phyloP scores from a whole-genome alignment of 805 yeast species.

The Lachancea sp. region DNA sequence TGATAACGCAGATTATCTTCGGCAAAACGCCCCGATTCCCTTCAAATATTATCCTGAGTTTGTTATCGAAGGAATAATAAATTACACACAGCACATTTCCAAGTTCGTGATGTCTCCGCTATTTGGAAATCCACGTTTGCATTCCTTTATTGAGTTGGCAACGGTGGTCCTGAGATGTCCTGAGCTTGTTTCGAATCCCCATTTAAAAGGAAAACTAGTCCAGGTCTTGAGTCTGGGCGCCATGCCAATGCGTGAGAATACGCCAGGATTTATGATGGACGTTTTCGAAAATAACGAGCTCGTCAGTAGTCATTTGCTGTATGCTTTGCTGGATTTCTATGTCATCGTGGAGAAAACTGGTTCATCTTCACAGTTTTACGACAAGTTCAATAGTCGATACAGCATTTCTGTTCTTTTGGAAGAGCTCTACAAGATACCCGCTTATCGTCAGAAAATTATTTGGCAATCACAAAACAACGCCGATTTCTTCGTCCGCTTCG shows the following conservation, averaged over 20 bases:
- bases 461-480: conserved; percentile 60
- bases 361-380: conserved; percentile 89
- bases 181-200: conserved; percentile 84
- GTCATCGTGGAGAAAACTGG: conserved; percentile 96
- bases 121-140: conserved; percentile 45
- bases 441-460: conserved; percentile 62
- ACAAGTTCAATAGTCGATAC: conserved; percentile 86
- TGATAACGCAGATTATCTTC: conserved; percentile 67
- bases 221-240: conserved; percentile 77
- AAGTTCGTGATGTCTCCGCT: conserved; percentile 53
- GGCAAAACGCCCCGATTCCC: conserved; percentile 61
- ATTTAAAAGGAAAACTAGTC: conserved; percentile 76
- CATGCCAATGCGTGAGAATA: conserved; percentile 46
- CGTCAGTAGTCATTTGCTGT: conserved; percentile 61
- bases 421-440: conserved; percentile 70
- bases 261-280: conserved; percentile 68
- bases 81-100: conserved; percentile 58
- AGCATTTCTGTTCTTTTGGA: conserved; percentile 79
- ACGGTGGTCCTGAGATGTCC: conserved; percentile 77
- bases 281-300: conserved; percentile 58
- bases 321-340: conserved; percentile 81
- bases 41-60: conserved; percentile 85
- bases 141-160: conserved; percentile 60
- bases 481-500: conserved; percentile 83
- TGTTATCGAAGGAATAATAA: conserved; percentile 72